These are phyloP conservation scores for Penicillium sclerotiorum DNA, from an alignment of 2,329 filamentous ascomycete genomes.

Conservation along the genomic window DNA sequence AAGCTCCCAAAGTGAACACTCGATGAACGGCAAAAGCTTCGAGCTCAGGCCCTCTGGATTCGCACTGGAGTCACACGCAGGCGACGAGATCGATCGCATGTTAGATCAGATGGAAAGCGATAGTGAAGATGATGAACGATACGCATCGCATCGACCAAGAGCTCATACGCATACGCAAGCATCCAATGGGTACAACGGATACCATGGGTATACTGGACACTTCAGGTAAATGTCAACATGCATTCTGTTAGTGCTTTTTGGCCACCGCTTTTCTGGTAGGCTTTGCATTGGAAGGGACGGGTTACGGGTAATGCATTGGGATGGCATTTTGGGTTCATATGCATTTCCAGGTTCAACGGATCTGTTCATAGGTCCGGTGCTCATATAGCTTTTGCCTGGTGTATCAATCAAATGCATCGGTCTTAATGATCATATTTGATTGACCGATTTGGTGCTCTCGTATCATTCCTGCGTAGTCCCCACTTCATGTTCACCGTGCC, in stretches of 20 bases:
- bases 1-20: conserved; percentile 22
- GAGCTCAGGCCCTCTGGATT: conserved; percentile 10
- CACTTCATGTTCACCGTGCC: no score
- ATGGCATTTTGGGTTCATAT: no score
- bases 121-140: conserved; percentile 36
- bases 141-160: conserved; percentile 17
- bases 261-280: background rate
- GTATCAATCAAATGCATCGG: no score
- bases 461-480: no score
- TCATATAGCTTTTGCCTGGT: no score
- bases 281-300: background rate
- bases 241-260: background rate
- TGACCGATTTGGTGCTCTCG: no score
- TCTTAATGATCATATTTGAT: no score
- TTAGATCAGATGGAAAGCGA: conserved; percentile 45
- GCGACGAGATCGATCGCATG: conserved; percentile 45
- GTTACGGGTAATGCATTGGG: no score
- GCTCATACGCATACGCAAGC: conserved; percentile 9
- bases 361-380: no score
- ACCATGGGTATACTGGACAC: conserved; percentile 2
- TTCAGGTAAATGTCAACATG: conserved; percentile 4
- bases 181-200: conserved; percentile 6
- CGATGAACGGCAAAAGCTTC: conserved; percentile 7
- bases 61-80: conserved; percentile 36
- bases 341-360: no score